phyloP scores from a whole-genome alignment of 106 monocot genomes.

The Cymbidium sinense region DNA sequence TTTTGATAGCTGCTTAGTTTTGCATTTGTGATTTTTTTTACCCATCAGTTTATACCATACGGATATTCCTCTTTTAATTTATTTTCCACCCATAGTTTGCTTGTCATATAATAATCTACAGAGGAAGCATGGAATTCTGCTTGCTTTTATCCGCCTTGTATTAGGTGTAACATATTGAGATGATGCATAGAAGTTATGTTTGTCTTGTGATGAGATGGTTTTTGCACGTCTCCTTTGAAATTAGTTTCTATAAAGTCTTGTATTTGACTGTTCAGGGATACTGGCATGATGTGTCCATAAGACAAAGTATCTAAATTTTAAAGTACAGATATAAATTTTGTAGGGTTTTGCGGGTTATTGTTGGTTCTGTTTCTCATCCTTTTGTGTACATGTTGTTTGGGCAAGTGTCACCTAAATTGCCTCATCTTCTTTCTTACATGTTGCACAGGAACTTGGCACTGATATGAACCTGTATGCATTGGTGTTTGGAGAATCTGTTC shows the following conservation, averaged over 20 bases:
- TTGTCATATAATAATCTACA: too few relatives aligned
- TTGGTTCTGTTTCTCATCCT: not conserved
- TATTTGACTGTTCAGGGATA: not conserved
- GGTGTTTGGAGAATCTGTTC: slow-evolving; percentile 98
- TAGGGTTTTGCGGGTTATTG: not conserved
- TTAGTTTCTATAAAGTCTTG: not conserved
- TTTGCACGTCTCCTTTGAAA: not conserved
- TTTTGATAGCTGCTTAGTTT: too few relatives aligned
- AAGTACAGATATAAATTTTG: not conserved
- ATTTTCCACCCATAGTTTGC: too few relatives aligned
- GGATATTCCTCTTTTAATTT: too few relatives aligned
- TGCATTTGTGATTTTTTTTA: too few relatives aligned
- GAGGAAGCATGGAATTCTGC: too few relatives aligned
- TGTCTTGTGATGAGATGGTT: not conserved
- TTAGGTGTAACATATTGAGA: too few relatives aligned
- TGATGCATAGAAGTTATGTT: not conserved
- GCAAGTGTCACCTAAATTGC: not conserved
- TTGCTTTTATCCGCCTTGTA: too few relatives aligned
- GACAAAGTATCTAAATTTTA: not conserved
- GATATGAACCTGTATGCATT: slow-evolving; percentile 94
- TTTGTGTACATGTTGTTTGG: not conserved
- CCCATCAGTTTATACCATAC: too few relatives aligned
- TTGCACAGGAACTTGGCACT: slow-evolving; percentile 80
- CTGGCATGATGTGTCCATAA: not conserved
- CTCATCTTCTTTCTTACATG: not conserved